Base-by-base conservation (phyloP, 2,329 filamentous ascomycete species). In the Cercospora sesami region DNA sequence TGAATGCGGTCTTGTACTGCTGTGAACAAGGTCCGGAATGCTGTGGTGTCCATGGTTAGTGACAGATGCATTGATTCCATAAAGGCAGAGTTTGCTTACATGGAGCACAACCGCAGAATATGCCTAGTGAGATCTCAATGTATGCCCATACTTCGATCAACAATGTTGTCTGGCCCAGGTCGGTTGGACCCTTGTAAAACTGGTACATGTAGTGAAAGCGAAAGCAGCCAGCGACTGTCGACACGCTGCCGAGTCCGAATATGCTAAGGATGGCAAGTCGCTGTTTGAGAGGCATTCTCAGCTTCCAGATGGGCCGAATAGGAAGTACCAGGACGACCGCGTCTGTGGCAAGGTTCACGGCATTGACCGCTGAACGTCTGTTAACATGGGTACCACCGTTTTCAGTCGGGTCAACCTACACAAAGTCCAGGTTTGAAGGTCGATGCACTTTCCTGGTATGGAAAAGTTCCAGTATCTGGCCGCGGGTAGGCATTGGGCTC, bases 241-340 rank as follows among this genome's bases (percentile, higher is more conserved):
- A 63, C 2, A 63, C 10, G 31, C 61, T 31, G 45, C 61, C 61
- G 8, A 63, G 21, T n/a, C 26, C 28, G 28, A 63, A 63, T n/a
- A 63, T 63, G 21, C 39, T n/a, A 14, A 63, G 45, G 30, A 63
- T 63, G n/a, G 61, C 61, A 36, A 63, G 48, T 30, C 61, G 61
- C 48, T 53, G 42, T 2, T 63, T 63, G 26, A 39, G 28, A 12
- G 61, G 61, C 61, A 63, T 63, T 33, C 30, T 33, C 23, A 63
- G 48, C 28, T 39, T 63, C 61, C 42, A 51, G 10, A 63, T 51
- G 14, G 61, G 42, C 16, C 45, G 45, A 36, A 63, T 30, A 14
- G 61, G 61, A 7, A 63, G 42, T 4, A 55, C 5, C 16, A 63
- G 45, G 21, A 63, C 61, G 16, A 63, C 14, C 9, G 51, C 42